Conservation (phyloP, 331 rosid genomes). For the Arachis monticola region DNA sequence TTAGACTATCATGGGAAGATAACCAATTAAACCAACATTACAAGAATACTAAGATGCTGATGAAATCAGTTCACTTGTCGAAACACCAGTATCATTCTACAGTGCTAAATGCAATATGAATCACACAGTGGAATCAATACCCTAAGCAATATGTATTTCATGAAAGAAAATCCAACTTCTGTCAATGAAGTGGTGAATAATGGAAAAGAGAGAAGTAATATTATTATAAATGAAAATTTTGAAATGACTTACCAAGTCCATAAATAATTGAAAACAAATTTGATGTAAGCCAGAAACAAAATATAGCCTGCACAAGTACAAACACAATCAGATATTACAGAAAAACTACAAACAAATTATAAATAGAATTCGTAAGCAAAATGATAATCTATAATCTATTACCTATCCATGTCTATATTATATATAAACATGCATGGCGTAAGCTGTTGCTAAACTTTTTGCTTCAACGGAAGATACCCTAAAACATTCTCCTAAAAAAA, state of each 20-base stretch:
- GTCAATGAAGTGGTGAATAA: conserved; percentile 1
- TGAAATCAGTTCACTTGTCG: neutral
- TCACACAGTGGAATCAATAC: neutral
- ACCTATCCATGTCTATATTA: neutral
- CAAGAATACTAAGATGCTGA: conserved; percentile 8
- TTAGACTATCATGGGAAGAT: neutral
- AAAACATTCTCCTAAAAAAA: neutral
- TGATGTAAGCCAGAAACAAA: conserved; percentile 92
- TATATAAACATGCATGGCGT: neutral
- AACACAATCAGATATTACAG: conserved; percentile 19
- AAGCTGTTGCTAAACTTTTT: conserved; percentile 5
- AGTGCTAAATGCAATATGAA: conserved; percentile 2
- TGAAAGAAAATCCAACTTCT: conserved; percentile 26
- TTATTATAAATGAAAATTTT: conserved; percentile 16
- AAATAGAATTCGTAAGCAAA: neutral
- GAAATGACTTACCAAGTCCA: conserved; percentile 71
- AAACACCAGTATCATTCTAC: neutral
- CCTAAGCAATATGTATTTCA: conserved; percentile 21
- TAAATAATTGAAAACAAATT: conserved; percentile 76
- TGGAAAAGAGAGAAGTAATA: neutral
- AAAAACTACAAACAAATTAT: conserved; percentile 1
- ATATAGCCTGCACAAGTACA: conserved; percentile 78
- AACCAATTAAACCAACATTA: neutral
- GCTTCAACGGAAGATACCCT: neutral
- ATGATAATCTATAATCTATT: conserved; percentile 13